These are phyloP conservation scores for Populus nigra DNA, from an alignment of 345 rosid species.

Conservation along the genomic window DNA sequence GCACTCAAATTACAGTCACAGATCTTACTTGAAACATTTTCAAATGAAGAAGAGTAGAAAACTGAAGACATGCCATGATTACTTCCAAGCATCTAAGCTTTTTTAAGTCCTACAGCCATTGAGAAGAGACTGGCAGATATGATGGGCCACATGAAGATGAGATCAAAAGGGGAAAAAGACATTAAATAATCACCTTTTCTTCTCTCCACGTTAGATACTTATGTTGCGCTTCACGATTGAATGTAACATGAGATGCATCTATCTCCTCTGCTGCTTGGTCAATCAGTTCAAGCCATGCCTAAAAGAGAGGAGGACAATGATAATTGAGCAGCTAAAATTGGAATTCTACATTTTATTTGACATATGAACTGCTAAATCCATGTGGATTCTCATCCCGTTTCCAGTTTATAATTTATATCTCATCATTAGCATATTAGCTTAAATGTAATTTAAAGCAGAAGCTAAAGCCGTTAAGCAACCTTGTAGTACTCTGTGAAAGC, in stretches of 20 bases:
- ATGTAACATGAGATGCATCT: constrained; percentile 33
- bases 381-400: background rate
- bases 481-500: constrained; percentile 68
- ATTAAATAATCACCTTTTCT: constrained; percentile 45
- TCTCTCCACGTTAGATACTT: constrained; percentile 71
- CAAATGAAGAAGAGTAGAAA: background rate
- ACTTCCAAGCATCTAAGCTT: background rate
- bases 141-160: background rate
- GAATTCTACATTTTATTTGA: background rate
- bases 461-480: constrained; percentile 33
- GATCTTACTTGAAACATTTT: background rate
- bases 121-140: background rate
- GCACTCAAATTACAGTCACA: background rate
- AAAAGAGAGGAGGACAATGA: constrained; percentile 14
- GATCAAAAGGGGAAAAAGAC: background rate
- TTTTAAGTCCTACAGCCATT: background rate
- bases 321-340: background rate
- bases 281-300: constrained; percentile 64
- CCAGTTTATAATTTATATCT: background rate
- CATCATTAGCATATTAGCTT: background rate
- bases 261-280: constrained; percentile 43
- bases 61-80: background rate
- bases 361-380: background rate
- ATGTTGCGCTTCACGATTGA: constrained; percentile 61
- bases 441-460: background rate